These are phyloP conservation scores for Auricularia cornea DNA, from an alignment of 768 basidiomycete genomes.

Conservation along the genomic window DNA sequence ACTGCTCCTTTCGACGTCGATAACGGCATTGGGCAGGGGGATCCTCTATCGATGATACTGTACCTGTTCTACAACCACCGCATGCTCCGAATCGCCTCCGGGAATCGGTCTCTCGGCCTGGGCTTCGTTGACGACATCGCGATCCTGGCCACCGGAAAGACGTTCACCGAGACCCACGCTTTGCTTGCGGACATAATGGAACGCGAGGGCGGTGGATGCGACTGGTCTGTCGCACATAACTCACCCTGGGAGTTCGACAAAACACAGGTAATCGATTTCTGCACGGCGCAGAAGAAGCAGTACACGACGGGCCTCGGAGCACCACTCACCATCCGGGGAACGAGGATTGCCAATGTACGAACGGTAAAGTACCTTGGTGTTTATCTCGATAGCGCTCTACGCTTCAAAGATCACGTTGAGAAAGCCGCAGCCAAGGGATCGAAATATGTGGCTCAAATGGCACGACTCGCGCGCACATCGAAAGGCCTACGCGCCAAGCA, in stretches of 20 bases:
- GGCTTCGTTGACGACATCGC: conserved; percentile 16
- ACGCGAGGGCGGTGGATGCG: background rate
- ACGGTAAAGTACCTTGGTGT: background rate
- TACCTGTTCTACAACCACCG: conserved; percentile 20
- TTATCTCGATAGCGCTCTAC: background rate
- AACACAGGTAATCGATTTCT: background rate
- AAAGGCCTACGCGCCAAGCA: conserved; percentile 12
- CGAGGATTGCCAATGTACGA: background rate
- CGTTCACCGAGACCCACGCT: background rate
- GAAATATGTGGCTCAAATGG: conserved; percentile 16
- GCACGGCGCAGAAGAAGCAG: background rate
- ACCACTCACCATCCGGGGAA: background rate
- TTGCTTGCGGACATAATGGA: conserved; percentile 11
- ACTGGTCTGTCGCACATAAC: background rate
- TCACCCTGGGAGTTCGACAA: background rate
- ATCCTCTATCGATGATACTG: conserved; percentile 16
- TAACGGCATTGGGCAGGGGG: conserved; percentile 22
- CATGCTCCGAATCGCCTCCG: conserved; percentile 12
- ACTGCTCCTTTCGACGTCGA: conserved; percentile 13
- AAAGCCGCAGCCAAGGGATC: background rate
- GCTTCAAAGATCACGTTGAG: background rate
- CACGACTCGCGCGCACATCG: conserved; percentile 6
- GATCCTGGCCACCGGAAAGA: conserved; percentile 4
- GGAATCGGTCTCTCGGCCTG: conserved; percentile 1
- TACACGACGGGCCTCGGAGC: too few species aligned